Conservation (phyloP, 805 yeast genomes). For the Torulaspora indica region DNA sequence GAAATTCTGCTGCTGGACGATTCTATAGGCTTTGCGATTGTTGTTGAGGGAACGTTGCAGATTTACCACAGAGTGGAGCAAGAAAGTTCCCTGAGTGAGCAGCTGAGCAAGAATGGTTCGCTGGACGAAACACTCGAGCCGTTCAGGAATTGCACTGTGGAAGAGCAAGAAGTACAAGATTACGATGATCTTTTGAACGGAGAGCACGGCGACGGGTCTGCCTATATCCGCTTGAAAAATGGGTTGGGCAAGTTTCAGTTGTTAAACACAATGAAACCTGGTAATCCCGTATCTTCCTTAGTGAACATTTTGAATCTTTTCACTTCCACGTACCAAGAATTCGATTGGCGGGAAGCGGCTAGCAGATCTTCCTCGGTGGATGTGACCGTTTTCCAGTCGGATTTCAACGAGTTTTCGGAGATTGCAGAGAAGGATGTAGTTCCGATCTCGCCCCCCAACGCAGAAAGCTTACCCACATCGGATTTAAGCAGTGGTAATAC, state of each 20-base stretch:
- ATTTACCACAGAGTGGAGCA: slow-evolving; percentile 57
- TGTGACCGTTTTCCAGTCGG: slow-evolving; percentile 5
- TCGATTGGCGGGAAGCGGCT: slow-evolving; percentile 3
- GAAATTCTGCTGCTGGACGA: slow-evolving; percentile 73
- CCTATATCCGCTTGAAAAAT: slow-evolving; percentile 25
- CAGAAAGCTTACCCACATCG: not conserved
- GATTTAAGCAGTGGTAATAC: slow-evolving; percentile 1
- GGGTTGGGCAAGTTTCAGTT: slow-evolving; percentile 53
- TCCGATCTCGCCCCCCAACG: not conserved
- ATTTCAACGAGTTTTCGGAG: slow-evolving; percentile 2
- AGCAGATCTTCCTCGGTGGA: slow-evolving; percentile 6
- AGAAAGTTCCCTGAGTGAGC: slow-evolving; percentile 7
- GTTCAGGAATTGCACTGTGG: not conserved
- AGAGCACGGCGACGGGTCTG: slow-evolving; percentile 13
- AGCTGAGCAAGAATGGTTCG: slow-evolving; percentile 1
- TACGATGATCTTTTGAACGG: slow-evolving; percentile 35
- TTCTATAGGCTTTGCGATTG: slow-evolving; percentile 80
- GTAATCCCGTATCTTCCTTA: slow-evolving; percentile 80
- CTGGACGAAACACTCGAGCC: not conserved
- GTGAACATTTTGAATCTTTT: slow-evolving; percentile 75
- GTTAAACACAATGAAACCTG: slow-evolving; percentile 73
- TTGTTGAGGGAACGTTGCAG: slow-evolving; percentile 85
- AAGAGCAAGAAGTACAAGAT: slow-evolving; percentile 1
- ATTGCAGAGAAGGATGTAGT: not conserved
- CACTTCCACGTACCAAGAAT: slow-evolving; percentile 31